Evolutionary conservation across 768 basidiomycete species (phyloP), one percentile per base, ranked within the genome.

Genomic region (Leucogyrophana mollusca): DNA sequence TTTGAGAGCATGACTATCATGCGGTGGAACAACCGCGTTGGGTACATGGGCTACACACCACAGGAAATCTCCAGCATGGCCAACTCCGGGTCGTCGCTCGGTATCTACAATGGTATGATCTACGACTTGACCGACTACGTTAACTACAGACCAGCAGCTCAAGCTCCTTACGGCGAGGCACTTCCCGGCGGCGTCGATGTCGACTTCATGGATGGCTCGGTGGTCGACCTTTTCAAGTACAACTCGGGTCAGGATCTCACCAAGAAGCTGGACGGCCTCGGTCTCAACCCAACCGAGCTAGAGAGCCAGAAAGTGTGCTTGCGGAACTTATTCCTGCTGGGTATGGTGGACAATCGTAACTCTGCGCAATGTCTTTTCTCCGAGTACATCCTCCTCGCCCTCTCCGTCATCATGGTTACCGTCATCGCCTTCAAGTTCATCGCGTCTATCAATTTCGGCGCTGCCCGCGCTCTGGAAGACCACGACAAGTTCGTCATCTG

Each of bases 401-500:
- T 99, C 13, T 94, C 92, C 2, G 68, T 88, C 57, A 73, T 95
- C 71, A 96, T 99, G 93, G 90, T 98, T 51, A 72, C 85, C 44
- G 87, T 97, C 57, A 94, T 96, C 60, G 94, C 86, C 1, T 94
- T 95, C 85, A 97, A 95, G 69, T 95, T 95, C 73, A 70, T 96
- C 51, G 90, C 91, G 2, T 92, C 91, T 0, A 74, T 95, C 64
- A 87, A 90, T 67, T 91, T 96, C 61, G 80, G 82, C 38, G 70
- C 85, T 3, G 65, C 81, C 14, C 82, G 91, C 46, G 87, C 89
- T 5, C 94, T 93, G 0, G 94, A 95, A 67, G 89, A 94, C 56
- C 92, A 94, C 61, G 93, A 96, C 73, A 95, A 96, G 69, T 95
- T 96, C 55, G 88, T 96, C 52, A 91, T 95, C 56, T 97, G 94